Conservation (phyloP, 2,329 filamentous ascomycete genomes). For the Phyllosticta paracitricarpa region DNA sequence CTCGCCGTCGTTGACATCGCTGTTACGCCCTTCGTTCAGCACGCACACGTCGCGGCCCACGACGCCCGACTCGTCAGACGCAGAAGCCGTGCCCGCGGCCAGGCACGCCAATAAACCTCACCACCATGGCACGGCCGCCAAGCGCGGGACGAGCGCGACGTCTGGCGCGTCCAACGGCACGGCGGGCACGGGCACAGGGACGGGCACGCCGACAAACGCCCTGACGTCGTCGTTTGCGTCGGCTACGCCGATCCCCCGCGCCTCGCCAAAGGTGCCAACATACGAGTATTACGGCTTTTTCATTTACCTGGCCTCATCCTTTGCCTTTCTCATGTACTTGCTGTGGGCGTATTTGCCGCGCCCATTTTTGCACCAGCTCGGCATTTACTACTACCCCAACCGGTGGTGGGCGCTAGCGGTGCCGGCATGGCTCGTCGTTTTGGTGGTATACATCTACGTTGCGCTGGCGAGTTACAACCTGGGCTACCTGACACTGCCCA, state of each 20-base stretch:
- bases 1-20: slow-evolving; percentile 56
- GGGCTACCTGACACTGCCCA: slow-evolving; percentile 71
- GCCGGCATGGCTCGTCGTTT: slow-evolving; percentile 80
- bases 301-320: slow-evolving; percentile 78
- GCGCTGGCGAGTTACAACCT: slow-evolving; percentile 87
- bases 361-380: slow-evolving; percentile 82
- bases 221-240: slow-evolving; percentile 50
- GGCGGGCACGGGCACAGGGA: slow-evolving; percentile 12
- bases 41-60: slow-evolving; percentile 65
- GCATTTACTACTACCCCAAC: slow-evolving; percentile 94
- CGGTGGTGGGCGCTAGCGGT: slow-evolving; percentile 96
- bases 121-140: slow-evolving; percentile 13
- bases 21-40: slow-evolving; percentile 63
- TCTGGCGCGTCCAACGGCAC: slow-evolving; percentile 14
- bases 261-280: slow-evolving; percentile 88
- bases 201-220: slow-evolving; percentile 38
- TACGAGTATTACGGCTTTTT: slow-evolving; percentile 99
- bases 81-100: slow-evolving; percentile 32
- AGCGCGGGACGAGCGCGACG: slow-evolving; percentile 5
- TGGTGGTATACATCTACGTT: slow-evolving; percentile 85
- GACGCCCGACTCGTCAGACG: slow-evolving; percentile 70
- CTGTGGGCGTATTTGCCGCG: slow-evolving; percentile 87
- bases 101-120: slow-evolving; percentile 21
- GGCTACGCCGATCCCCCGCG: slow-evolving; percentile 63
- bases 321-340: slow-evolving; percentile 64